Percentiles rank a stretch among this genome's conserved stretches.
Evolutionary conservation across 164 flowering plant genomes (phyloP).

Genomic region (Kingdonia uniflora): DNA sequence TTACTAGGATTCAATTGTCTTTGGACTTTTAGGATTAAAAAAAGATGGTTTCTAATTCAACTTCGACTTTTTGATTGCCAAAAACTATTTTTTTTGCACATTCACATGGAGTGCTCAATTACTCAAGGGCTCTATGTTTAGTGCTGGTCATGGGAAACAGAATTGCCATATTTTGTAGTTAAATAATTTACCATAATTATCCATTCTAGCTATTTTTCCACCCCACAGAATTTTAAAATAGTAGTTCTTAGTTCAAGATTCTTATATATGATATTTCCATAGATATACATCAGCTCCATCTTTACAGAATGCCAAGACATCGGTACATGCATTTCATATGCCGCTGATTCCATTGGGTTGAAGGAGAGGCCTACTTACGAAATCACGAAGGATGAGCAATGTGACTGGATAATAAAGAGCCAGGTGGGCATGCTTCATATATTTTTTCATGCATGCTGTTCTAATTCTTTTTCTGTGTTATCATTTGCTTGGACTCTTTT

Average conservation of each 20-base stretch:
- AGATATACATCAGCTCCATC: constrained; percentile 57
- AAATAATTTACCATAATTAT: too few relatives aligned
- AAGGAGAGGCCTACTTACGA: constrained; percentile 47
- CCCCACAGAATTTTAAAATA: too few relatives aligned
- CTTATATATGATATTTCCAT: constrained; percentile 11
- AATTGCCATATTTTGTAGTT: too few relatives aligned
- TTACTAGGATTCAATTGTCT: too few relatives aligned
- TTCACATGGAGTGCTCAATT: too few relatives aligned
- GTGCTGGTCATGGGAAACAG: too few relatives aligned
- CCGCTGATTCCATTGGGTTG: constrained; percentile 76
- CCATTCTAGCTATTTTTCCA: too few relatives aligned
- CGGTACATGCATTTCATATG: constrained; percentile 45
- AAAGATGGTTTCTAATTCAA: too few relatives aligned
- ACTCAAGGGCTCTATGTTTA: too few relatives aligned
- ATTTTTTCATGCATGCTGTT: not conserved
- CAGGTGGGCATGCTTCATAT: constrained; percentile 30
- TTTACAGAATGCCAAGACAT: constrained; percentile 49
- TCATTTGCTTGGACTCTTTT: not conserved
- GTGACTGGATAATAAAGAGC: constrained; percentile 60
- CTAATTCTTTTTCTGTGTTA: not conserved
- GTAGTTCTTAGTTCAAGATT: not conserved
- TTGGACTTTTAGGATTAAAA: too few relatives aligned
- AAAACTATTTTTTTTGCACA: too few relatives aligned
- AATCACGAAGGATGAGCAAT: constrained; percentile 37
- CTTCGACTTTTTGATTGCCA: too few relatives aligned